Conservation (phyloP, 2,329 filamentous ascomycete genomes). For the Immersiporthe knoxdaviesiana region DNA sequence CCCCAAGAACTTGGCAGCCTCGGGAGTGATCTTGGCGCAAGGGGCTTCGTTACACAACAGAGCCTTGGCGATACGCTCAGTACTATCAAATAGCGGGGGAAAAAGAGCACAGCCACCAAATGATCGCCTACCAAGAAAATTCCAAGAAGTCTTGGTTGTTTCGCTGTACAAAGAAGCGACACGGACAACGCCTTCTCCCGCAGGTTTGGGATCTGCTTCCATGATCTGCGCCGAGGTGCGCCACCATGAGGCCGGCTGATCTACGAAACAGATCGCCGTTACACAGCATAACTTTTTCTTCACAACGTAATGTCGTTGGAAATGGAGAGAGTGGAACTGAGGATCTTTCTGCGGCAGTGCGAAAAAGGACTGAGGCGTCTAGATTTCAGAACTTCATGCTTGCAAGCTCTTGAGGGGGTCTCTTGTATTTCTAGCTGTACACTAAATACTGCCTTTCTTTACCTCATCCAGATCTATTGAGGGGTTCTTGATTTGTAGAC, state of each 20-base stretch:
- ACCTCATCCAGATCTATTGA: background rate
- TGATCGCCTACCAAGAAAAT: background rate
- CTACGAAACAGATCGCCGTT: background rate
- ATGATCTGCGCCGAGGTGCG: background rate
- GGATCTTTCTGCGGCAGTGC: background rate
- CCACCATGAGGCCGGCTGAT: background rate
- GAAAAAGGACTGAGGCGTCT: too few species aligned
- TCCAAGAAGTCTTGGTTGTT: background rate
- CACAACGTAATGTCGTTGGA: background rate
- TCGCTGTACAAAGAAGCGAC: background rate
- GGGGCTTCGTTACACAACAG: background rate
- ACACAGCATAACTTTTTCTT: too few species aligned
- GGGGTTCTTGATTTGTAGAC: too few species aligned
- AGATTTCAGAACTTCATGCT: too few species aligned
- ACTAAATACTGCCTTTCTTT: background rate
- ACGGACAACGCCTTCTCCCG: background rate
- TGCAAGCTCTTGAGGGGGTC: background rate
- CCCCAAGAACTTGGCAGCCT: conserved; percentile 14
- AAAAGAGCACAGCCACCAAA: background rate
- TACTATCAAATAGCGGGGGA: background rate
- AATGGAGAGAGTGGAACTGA: background rate
- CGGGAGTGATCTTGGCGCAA: conserved; percentile 10
- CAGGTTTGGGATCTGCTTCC: background rate
- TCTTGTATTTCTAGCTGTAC: background rate
- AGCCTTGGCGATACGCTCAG: background rate